phyloP scores from a whole-genome alignment of 257 asterid genomes.

The Handroanthus guayacan region DNA sequence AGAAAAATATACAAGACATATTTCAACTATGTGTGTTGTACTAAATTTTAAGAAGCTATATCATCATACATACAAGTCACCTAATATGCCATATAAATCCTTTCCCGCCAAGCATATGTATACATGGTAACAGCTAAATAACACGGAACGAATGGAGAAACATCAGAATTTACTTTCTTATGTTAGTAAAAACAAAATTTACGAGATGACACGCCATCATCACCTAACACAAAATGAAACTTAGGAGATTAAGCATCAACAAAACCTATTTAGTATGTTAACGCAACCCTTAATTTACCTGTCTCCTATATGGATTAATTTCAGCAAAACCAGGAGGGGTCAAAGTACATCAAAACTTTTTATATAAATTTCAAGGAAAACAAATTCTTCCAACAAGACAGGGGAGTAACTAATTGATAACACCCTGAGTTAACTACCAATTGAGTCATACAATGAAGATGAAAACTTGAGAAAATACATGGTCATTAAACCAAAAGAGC shows the following conservation, averaged over 20 bases:
- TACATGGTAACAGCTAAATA: neutral
- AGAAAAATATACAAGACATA: no score
- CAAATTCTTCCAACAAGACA: conserved; percentile 12
- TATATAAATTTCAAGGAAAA: neutral
- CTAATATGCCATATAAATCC: no score
- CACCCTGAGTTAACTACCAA: neutral
- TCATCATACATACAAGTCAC: no score
- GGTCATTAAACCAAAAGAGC: neutral
- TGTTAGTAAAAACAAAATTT: neutral
- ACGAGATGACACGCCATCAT: neutral
- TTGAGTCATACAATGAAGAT: neutral
- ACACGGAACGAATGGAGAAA: neutral
- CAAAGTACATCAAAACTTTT: neutral
- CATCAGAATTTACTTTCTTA: neutral
- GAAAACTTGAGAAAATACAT: conserved; percentile 1
- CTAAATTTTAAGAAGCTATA: no score
- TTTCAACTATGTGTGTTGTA: no score
- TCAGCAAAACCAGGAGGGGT: conserved; percentile 1
- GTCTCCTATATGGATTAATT: neutral
- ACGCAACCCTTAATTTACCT: neutral
- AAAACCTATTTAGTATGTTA: neutral
- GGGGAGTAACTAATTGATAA: conserved; percentile 9
- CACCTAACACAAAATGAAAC: neutral
- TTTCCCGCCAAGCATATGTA: neutral
- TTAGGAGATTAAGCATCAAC: conserved; percentile 13